Evolutionary conservation across 257 asterid species (phyloP), one percentile per base, ranked within the genome.

Genomic region (Verbascum thapsus): DNA sequence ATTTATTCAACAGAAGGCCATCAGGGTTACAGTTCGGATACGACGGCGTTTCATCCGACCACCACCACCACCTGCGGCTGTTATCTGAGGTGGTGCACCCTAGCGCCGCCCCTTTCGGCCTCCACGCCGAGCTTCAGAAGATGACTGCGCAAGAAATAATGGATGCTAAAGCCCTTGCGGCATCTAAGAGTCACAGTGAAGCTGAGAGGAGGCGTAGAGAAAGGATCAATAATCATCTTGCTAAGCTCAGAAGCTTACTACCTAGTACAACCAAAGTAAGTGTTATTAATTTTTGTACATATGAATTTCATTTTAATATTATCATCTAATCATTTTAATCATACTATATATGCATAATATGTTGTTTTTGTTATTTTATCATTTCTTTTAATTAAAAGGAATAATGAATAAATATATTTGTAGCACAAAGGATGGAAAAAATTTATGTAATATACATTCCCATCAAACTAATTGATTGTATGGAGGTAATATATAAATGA

Each of bases 81-180:
- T 58, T 40, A 17, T 47, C 82, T 0, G 94, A 83, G 30, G 76
- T 74, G 68, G 83, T 73, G 43, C 81, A 64, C 65, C 76, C 85
- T 5, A 64, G 72, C 30, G 65, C 81, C 10, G 77, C 80, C 22
- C 85, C 94, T 1, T 88, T 91, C 35, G 90, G 91, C 3, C 88
- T 91, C 53, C 98, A 91, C 64, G 94, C 96, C 5, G 98, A 91
- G 72, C 78, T 88, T 38, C 96, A 86, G 71, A 88, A 91, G 41
- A 86, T 91, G 98, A 84, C 76, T 0, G 90, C 96, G 8, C 98
- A 91, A 57, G 98, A 91, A 67, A 91, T 84, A 4, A 91, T 91
- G 96, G 98, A 88, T 61, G 96, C 96, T 0, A 91, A 91, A 55
- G 98, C 96, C 6, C 91, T 88, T 5, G 98, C 96, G 6, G 98